These are phyloP conservation scores for Neckera pumila DNA, from an alignment of 225 moss, liverwort and hornwort genomes.

Conservation along the genomic window DNA sequence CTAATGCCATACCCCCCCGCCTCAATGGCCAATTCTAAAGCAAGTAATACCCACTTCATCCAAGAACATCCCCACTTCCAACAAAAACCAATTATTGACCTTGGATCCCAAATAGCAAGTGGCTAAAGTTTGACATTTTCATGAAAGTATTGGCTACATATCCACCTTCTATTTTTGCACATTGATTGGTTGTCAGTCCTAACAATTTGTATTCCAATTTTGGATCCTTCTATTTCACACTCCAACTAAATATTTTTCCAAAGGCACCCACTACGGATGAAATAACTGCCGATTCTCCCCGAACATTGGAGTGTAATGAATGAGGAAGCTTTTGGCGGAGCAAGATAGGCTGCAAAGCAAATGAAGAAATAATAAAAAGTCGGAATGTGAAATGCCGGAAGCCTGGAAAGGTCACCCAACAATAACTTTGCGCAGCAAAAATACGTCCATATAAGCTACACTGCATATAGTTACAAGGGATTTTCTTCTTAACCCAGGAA, in stretches of 20 bases:
- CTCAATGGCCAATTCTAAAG: accelerated
- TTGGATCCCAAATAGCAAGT: background rate
- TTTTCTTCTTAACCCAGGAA: too few species aligned
- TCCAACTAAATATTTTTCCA: accelerated
- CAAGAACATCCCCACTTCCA: accelerated
- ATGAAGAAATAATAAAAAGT: too few species aligned
- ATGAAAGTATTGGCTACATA: accelerated
- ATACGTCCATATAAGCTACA: too few species aligned
- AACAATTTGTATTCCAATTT: background rate
- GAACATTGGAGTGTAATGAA: too few species aligned
- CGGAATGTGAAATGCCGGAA: too few species aligned
- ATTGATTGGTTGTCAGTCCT: accelerated
- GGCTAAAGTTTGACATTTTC: background rate
- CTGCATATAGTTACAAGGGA: too few species aligned
- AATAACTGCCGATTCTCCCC: accelerated
- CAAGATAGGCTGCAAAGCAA: too few species aligned
- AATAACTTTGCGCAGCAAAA: too few species aligned
- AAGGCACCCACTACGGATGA: background rate
- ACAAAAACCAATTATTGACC: accelerated
- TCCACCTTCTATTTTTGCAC: background rate
- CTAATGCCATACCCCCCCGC: too few species aligned
- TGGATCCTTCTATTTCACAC: background rate
- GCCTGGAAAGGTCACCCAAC: too few species aligned
- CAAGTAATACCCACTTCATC: background rate
- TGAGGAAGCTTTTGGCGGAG: too few species aligned